Conservation (phyloP, 495 filamentous ascomycete species). For the Hypoxylon lenormandii region DNA sequence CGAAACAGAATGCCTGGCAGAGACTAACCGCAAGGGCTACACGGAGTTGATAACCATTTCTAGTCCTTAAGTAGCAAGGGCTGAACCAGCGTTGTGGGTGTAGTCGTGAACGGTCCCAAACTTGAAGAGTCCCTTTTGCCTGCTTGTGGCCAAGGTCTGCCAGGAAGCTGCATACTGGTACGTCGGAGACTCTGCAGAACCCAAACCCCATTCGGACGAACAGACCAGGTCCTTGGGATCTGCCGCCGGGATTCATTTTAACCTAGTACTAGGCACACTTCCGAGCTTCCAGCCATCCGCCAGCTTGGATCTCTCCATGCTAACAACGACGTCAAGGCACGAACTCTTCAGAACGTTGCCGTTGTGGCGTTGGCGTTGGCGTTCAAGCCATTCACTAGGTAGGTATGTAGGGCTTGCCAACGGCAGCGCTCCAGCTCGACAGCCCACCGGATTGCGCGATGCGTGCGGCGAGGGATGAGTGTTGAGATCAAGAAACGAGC, state of each 20-base stretch:
- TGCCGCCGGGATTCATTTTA: slow-evolving; percentile 37
- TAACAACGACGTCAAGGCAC: background rate
- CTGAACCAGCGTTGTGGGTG: slow-evolving; percentile 21
- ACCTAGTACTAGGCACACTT: slow-evolving; percentile 19
- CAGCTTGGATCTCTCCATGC: slow-evolving; percentile 11
- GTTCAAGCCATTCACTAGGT: slow-evolving; percentile 1
- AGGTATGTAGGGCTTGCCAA: slow-evolving; percentile 1
- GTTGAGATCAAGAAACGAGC: background rate
- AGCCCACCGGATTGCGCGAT: background rate
- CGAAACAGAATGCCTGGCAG: slow-evolving; percentile 14
- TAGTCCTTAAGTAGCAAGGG: slow-evolving; percentile 18
- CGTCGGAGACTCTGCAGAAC: slow-evolving; percentile 21
- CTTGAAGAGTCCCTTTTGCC: slow-evolving; percentile 13
- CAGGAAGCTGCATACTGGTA: slow-evolving; percentile 16
- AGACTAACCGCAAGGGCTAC: slow-evolving; percentile 29
- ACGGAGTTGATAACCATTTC: slow-evolving; percentile 29
- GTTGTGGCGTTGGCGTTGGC: background rate
- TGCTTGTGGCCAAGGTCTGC: slow-evolving; percentile 11
- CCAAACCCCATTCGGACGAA: slow-evolving; percentile 28
- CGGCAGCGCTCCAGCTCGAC: slow-evolving; percentile 5
- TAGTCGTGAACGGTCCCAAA: slow-evolving; percentile 8
- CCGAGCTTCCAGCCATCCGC: background rate
- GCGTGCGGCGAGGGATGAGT: background rate
- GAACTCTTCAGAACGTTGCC: background rate
- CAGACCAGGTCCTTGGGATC: slow-evolving; percentile 43